Evolutionary conservation across 345 rosid genomes (phyloP), one percentile per base, ranked within the genome.

Genomic region (Hevea brasiliensis): DNA sequence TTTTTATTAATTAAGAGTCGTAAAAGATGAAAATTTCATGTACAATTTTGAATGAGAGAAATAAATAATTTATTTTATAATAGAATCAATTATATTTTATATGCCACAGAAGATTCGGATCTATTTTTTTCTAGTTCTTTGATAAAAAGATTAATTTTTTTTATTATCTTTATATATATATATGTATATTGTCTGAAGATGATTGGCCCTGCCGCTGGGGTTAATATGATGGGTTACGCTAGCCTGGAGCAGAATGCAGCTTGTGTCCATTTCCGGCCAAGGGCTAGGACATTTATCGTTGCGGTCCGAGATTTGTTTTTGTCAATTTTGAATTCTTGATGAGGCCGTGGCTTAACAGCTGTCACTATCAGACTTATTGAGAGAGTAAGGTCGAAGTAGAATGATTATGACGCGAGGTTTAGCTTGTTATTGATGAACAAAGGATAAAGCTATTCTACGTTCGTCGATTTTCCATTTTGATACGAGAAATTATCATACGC

Each of bases 331-430:
- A 85, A 87, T 87, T 68, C 90, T 85, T 44, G 88, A 85, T 21
- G 88, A 88, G 0, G 84, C 90, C 40, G 87, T 84, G 93, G 90
- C 93, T 54, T 89, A 89, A 9, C 90, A 89, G 66, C 88, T 14
- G 86, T 89, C 55, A 84, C 84, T 0, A 69, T 87, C 2, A 81
- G 72, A 67, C 87, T 82, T 29, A 61, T 87, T 18, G 79, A 82
- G 74, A 85, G 73, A 48, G 84, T 87, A 27, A 86, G 77, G 50
- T 51, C 70, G 53, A 82, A 87, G 89, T 86, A 72, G 17, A 14
- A 24, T 26, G 11, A 24, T 32, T 32, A 32, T 4, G 37, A 32
- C 4, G 4, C 4, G 4, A 32, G 37, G n/a, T n/a, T n/a, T n/a
- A n/a, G n/a, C n/a, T n/a, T n/a, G n/a, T n/a, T n/a, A n/a, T 32